These are phyloP conservation scores for Coelastrella sp. DNA, from an alignment of 139 green algal species.

Conservation along the genomic window DNA sequence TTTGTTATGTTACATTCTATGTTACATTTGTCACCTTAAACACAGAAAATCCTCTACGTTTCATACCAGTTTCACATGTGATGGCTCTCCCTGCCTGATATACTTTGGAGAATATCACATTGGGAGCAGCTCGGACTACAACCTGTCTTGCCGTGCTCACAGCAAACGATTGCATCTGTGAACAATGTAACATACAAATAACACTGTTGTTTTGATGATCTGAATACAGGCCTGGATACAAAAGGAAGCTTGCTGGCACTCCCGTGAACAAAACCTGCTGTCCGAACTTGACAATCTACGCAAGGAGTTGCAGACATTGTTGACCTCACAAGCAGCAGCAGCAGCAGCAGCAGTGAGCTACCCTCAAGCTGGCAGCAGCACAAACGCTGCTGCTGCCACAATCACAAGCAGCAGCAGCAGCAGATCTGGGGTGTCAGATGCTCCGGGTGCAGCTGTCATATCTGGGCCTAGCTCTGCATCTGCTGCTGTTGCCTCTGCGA, in stretches of 20 bases:
- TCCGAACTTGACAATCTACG: background rate
- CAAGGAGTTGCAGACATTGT: background rate
- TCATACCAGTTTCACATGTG: too few species aligned
- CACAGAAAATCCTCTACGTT: background rate
- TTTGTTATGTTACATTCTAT: background rate
- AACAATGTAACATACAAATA: too few species aligned
- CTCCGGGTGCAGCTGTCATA: background rate
- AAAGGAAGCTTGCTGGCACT: background rate
- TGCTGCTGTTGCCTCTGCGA: conserved; percentile 9
- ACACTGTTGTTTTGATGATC: background rate
- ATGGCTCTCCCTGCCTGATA: too few species aligned
- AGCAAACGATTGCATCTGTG: too few species aligned
- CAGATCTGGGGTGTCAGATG: background rate
- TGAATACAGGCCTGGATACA: background rate
- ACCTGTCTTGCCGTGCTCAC: too few species aligned
- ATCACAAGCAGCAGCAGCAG: background rate
- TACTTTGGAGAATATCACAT: too few species aligned
- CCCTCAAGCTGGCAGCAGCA: conserved; percentile 5
- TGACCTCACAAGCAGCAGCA: conserved; percentile 7
- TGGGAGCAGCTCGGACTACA: too few species aligned
- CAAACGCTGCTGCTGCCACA: conserved; percentile 14
- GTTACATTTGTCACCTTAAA: too few species aligned
- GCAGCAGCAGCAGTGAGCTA: conserved; percentile 26
- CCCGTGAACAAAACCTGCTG: background rate
- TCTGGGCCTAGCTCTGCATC: background rate